These are phyloP conservation scores for Allium sativum DNA, from an alignment of 106 monocot genomes.

Conservation along the genomic window DNA sequence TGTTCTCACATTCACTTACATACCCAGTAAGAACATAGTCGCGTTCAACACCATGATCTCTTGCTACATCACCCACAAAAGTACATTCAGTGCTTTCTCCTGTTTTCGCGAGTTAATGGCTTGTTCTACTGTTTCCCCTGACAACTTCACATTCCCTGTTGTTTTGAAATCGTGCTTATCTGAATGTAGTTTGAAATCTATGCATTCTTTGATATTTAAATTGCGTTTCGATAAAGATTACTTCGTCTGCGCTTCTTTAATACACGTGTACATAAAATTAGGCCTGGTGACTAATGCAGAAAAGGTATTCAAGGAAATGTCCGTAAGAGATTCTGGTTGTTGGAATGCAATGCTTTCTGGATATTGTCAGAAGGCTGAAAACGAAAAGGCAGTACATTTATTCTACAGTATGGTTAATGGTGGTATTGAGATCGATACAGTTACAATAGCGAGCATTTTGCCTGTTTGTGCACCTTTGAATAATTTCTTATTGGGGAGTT, in stretches of 20 bases:
- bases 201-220: slow-evolving; percentile 42
- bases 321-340: slow-evolving; percentile 33
- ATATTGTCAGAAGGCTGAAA: slow-evolving; percentile 40
- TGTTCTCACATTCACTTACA: slow-evolving; percentile 19
- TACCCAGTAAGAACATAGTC: slow-evolving; percentile 24
- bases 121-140: slow-evolving; percentile 3
- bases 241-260: slow-evolving; percentile 12
- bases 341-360: slow-evolving; percentile 75
- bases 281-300: slow-evolving; percentile 32
- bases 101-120: slow-evolving; percentile 29
- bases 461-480: slow-evolving; percentile 40
- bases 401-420: slow-evolving; percentile 38
- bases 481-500: slow-evolving; percentile 20
- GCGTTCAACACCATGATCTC: slow-evolving; percentile 51
- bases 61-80: slow-evolving; percentile 23
- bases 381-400: slow-evolving; percentile 16
- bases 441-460: slow-evolving; percentile 51
- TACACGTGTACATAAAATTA: slow-evolving; percentile 21
- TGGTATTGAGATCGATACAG: slow-evolving; percentile 26
- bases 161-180: slow-evolving; percentile 42
- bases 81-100: slow-evolving; percentile 10
- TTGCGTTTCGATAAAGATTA: slow-evolving; percentile 22
- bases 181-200: slow-evolving; percentile 4
- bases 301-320: slow-evolving; percentile 48
- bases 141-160: slow-evolving; percentile 55